Base-by-base conservation (phyloP, 2,329 filamentous ascomycete species). In the Diaporthe destruens region DNA sequence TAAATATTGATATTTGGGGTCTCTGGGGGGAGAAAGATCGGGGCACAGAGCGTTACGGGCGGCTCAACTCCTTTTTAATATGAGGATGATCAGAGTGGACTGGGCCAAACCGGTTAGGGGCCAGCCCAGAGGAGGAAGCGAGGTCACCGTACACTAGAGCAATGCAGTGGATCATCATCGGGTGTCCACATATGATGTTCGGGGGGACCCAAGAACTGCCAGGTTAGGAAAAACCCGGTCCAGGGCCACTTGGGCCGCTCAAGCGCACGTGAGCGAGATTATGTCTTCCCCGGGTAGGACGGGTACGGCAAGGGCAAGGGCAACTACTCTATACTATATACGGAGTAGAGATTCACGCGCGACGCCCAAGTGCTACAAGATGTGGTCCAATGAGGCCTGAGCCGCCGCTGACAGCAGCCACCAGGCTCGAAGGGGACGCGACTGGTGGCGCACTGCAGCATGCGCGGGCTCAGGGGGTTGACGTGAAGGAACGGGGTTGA, bases 1-100 rank as follows among this genome's bases (percentile, higher is more conserved):
- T 69, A 71, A 57, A 68, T 59, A 61, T 39, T 49, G 57, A 53
- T 51, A 39, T 47, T 57, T 23, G 54, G 51, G 44, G 39, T 55
- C 70, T 67, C 70, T 71, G 42, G 42, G 56, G 59, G 51, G 25
- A 39, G 47, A 25, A 23, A 68, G 47, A 32, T 44, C 32, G 55
- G 56, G 36, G n/a, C 49, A 54, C 11, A 54, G 63, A 72, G 42
- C 66, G 69, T 59, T n/a, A 69, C 42, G 57, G 66, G 39, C 59
- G 20, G 44, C 51, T 68, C 55, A 72, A 70, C 72, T 74, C 72
- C 72, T 74, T 74, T 74, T 74, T 72, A 72, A 55, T 72, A 63
- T 72, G 56, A 69, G 67, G 67, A 74, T 66, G 44, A 55, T 36
- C 70, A 47, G 53, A 72, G 65, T 54, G 57, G 70, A 59, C 57